Conservation (phyloP, 108 stramenopile genomes). For the Aurantiochytrium sp. region DNA sequence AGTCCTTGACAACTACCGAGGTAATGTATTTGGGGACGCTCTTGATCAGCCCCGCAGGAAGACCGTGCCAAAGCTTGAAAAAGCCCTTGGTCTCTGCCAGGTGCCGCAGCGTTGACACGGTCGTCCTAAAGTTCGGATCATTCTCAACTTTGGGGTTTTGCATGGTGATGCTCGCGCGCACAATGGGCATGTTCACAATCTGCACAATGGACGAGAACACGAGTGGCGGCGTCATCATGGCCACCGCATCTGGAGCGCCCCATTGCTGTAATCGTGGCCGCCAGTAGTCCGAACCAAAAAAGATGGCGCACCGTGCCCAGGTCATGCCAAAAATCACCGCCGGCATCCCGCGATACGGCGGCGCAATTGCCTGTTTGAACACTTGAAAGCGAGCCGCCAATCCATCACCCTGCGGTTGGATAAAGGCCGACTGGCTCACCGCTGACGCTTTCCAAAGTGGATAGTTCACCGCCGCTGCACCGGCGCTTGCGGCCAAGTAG, state of each 20-base stretch:
- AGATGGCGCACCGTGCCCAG: constrained; percentile 92
- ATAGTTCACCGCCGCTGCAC: background rate
- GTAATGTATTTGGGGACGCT: constrained; percentile 96
- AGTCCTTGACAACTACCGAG: constrained; percentile 81
- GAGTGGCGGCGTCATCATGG: constrained; percentile 71
- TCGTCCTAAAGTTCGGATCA: constrained; percentile 55
- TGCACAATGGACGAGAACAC: constrained; percentile 66
- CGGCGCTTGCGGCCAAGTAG: background rate
- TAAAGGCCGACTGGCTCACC: constrained; percentile 46
- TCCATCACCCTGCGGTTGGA: background rate
- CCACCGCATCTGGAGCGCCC: constrained; percentile 21
- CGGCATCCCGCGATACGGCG: constrained; percentile 83
- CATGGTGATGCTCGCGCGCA: constrained; percentile 76
- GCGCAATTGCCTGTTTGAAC: constrained; percentile 77
- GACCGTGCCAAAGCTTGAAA: constrained; percentile 77
- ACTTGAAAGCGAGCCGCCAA: background rate
- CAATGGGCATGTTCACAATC: constrained; percentile 84
- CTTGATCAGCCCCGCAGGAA: constrained; percentile 83
- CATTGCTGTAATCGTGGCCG: constrained; percentile 43
- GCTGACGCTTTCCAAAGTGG: constrained; percentile 48
- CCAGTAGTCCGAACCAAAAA: constrained; percentile 79
- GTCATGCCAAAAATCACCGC: constrained; percentile 88
- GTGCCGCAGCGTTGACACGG: constrained; percentile 56
- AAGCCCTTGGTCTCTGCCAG: constrained; percentile 61
- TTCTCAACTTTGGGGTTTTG: constrained; percentile 60